Percentiles rank a stretch among this genome's conserved stretches.
phyloP scores from a whole-genome alignment of 768 basidiomycete species.

The Kwoniella heveanensis region DNA sequence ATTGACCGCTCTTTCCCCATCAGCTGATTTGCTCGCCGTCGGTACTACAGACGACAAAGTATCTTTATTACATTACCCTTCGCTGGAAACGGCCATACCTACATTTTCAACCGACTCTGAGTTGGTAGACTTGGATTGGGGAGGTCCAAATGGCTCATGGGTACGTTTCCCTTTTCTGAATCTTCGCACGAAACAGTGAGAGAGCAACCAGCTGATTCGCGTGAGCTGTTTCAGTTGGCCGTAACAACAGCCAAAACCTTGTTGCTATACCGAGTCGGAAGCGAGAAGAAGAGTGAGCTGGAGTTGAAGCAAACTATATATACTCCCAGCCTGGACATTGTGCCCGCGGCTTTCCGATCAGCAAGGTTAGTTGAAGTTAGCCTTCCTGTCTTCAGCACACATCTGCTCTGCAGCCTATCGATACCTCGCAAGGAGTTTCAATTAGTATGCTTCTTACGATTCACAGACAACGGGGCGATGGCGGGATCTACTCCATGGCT shows the following conservation, averaged over 20 bases:
- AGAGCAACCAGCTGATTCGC: too few relatives aligned
- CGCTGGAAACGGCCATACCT: conserved; percentile 60
- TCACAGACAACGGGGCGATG: too few relatives aligned
- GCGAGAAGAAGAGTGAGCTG: conserved; percentile 26
- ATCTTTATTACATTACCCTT: conserved; percentile 68
- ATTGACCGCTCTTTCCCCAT: conserved; percentile 79
- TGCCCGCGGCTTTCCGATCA: conserved; percentile 48
- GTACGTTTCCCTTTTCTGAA: conserved; percentile 27
- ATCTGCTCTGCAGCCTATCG: neutral
- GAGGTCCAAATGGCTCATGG: conserved; percentile 59
- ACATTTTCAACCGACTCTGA: conserved; percentile 65
- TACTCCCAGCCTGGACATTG: conserved; percentile 45
- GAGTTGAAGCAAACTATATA: conserved; percentile 43
- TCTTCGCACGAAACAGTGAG: too few relatives aligned
- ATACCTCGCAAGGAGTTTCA: neutral
- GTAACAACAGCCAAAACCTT: conserved; percentile 47
- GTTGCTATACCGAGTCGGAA: conserved; percentile 35
- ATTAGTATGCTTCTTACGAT: too few relatives aligned
- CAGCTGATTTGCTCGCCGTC: conserved; percentile 66
- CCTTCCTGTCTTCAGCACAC: neutral
- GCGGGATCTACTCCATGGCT: too few relatives aligned
- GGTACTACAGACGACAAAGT: conserved; percentile 72
- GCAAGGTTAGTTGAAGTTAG: conserved; percentile 41
- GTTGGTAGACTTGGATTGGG: conserved; percentile 84
- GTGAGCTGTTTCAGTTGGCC: conserved; percentile 49